Evolutionary conservation across 441 rosid genomes (phyloP).

Genomic region (Omphalea diandra): DNA sequence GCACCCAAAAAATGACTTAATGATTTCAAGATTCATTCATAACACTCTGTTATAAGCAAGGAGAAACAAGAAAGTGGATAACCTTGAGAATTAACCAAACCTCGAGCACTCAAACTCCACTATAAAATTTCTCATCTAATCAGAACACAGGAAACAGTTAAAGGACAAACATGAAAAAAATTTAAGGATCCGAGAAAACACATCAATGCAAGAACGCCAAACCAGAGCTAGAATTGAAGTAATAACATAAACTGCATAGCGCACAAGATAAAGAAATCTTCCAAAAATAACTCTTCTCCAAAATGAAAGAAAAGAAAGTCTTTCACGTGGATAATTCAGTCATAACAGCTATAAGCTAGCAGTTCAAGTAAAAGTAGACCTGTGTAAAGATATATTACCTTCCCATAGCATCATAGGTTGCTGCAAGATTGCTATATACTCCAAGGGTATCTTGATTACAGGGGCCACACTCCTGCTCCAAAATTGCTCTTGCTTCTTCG

Average conservation of each 20-base stretch:
- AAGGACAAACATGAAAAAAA: neutral
- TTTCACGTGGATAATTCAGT: no score
- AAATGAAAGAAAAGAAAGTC: no score
- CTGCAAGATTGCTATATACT: constrained; percentile 94
- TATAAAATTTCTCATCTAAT: neutral
- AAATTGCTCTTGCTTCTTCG: constrained; percentile 82
- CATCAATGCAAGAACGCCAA: neutral
- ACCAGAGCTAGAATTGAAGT: no score
- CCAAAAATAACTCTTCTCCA: no score
- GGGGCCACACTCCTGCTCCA: constrained; percentile 92
- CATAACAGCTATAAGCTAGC: no score
- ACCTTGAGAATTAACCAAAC: neutral
- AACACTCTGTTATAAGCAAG: no score
- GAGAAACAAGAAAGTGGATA: neutral
- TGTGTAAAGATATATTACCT: constrained; percentile 48
- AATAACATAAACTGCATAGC: no score
- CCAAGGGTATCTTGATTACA: constrained; percentile 98
- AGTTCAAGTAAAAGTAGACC: constrained; percentile 5
- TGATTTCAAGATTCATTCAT: neutral
- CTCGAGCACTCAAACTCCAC: no score
- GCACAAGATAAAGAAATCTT: no score
- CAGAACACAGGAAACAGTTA: neutral
- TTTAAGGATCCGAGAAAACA: neutral
- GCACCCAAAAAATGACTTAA: neutral
- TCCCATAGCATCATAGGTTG: constrained; percentile 99